phyloP scores from a whole-genome alignment of 257 asterid species.

The Knoxia roxburghii region DNA sequence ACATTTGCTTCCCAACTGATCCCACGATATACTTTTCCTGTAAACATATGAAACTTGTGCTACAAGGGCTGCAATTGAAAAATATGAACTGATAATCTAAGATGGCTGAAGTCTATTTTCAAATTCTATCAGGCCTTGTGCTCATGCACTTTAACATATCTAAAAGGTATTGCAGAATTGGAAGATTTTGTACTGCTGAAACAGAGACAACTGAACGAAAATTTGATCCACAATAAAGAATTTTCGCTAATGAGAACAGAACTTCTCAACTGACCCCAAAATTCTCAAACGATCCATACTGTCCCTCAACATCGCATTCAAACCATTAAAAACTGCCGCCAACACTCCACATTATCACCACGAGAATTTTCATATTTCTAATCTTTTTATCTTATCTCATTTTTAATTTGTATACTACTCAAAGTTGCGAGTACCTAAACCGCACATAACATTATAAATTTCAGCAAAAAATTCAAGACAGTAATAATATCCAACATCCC shows the following conservation, averaged over 20 bases:
- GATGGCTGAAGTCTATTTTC: no score
- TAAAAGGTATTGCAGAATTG: no score
- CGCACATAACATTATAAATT: slow-evolving; percentile 3
- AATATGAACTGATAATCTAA: background rate
- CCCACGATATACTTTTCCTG: slow-evolving; percentile 32
- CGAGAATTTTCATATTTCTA: slow-evolving; percentile 26
- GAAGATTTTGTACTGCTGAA: no score
- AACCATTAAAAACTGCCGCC: slow-evolving; percentile 55
- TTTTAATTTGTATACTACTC: no score
- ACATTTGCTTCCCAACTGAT: slow-evolving; percentile 20
- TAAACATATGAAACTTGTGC: background rate
- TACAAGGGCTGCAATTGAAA: background rate
- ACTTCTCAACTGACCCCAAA: slow-evolving; percentile 46
- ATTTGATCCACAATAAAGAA: no score
- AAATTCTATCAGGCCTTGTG: no score
- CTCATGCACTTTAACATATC: background rate
- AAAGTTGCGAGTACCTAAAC: slow-evolving; percentile 21
- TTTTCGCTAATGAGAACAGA: no score
- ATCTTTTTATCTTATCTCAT: no score
- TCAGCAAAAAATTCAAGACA: background rate
- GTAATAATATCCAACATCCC: background rate
- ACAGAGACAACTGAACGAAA: no score
- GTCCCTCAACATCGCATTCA: slow-evolving; percentile 61
- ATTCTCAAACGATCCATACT: slow-evolving; percentile 72
- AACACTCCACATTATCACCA: slow-evolving; percentile 42